Conservation (phyloP, 2,329 filamentous ascomycete species). For the Monilinia polystroma region DNA sequence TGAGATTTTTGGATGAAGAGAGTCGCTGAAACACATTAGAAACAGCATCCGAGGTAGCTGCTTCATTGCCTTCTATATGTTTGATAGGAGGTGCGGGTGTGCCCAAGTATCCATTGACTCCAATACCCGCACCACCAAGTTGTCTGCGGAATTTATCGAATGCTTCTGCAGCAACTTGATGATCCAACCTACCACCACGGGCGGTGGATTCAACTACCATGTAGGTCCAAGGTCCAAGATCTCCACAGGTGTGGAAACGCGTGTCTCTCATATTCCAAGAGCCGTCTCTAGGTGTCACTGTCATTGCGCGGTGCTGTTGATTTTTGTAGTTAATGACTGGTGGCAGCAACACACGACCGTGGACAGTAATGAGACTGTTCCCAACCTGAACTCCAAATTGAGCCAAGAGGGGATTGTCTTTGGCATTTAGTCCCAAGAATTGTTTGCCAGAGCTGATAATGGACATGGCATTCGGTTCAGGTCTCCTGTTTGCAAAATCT, state of each 20-base stretch:
- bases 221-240: slow-evolving; percentile 51
- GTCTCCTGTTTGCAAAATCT: slow-evolving; percentile 65
- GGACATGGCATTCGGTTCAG: slow-evolving; percentile 64
- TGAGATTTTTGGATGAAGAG: neutral
- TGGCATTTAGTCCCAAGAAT: slow-evolving; percentile 56
- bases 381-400: slow-evolving; percentile 64
- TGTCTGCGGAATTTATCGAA: slow-evolving; percentile 30
- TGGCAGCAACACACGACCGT: slow-evolving; percentile 63
- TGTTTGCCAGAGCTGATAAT: slow-evolving; percentile 58
- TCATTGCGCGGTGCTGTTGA: slow-evolving; percentile 31
- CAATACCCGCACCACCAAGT: slow-evolving; percentile 33
- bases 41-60: slow-evolving; percentile 17
- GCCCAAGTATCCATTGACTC: slow-evolving; percentile 29
- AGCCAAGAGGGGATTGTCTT: slow-evolving; percentile 42
- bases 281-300: slow-evolving; percentile 46
- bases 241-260: slow-evolving; percentile 54
- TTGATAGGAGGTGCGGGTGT: neutral
- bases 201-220: slow-evolving; percentile 26
- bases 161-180: rapidly evolving
- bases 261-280: slow-evolving; percentile 67
- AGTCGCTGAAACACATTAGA: neutral
- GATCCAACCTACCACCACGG: slow-evolving; percentile 1
- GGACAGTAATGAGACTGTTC: slow-evolving; percentile 63
- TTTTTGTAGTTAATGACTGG: slow-evolving; percentile 60
- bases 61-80: slow-evolving; percentile 5